phyloP scores from a whole-genome alignment of 2,329 filamentous ascomycete species.

The Corynespora cassiicola region DNA sequence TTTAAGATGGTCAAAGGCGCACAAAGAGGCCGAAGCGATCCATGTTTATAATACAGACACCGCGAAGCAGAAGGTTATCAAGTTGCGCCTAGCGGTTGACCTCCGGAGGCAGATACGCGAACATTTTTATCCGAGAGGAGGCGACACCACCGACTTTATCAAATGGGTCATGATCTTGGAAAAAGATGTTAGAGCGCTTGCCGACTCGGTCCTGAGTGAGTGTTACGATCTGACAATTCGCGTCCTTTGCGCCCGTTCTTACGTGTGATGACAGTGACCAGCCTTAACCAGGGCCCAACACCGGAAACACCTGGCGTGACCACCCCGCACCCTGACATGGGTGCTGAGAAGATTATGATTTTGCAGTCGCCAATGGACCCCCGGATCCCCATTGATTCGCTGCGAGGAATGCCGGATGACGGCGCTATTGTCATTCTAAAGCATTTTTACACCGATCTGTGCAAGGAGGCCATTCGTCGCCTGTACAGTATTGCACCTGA shows the following conservation, averaged over 20 bases:
- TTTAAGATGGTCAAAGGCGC: slow-evolving; percentile 16
- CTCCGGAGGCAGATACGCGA: slow-evolving; percentile 27
- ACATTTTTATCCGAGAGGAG: slow-evolving; percentile 30
- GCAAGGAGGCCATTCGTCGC: slow-evolving; percentile 23
- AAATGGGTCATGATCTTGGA: slow-evolving; percentile 33
- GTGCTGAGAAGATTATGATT: slow-evolving; percentile 28
- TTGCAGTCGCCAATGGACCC: slow-evolving; percentile 29
- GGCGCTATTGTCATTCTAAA: slow-evolving; percentile 34
- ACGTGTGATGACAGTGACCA: slow-evolving; percentile 17
- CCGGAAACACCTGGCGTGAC: slow-evolving; percentile 21
- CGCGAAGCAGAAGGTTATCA: slow-evolving; percentile 30
- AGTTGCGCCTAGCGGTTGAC: slow-evolving; percentile 29
- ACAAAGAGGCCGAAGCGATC: slow-evolving; percentile 26
- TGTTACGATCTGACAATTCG: neutral
- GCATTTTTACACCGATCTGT: slow-evolving; percentile 33
- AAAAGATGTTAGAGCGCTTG: slow-evolving; percentile 21
- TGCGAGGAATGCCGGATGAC: slow-evolving; percentile 28
- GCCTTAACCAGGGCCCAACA: slow-evolving; percentile 21
- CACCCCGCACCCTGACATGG: slow-evolving; percentile 16
- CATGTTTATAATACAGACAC: slow-evolving; percentile 13
- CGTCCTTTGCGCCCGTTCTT: neutral
- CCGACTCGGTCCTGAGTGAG: slow-evolving; percentile 32
- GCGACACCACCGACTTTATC: slow-evolving; percentile 20
- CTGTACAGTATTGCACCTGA: slow-evolving; percentile 34
- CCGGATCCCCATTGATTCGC: slow-evolving; percentile 23